Evolutionary conservation across 345 rosid species (phyloP), one percentile per base, ranked within the genome.

Genomic region (Dimocarpus longan): DNA sequence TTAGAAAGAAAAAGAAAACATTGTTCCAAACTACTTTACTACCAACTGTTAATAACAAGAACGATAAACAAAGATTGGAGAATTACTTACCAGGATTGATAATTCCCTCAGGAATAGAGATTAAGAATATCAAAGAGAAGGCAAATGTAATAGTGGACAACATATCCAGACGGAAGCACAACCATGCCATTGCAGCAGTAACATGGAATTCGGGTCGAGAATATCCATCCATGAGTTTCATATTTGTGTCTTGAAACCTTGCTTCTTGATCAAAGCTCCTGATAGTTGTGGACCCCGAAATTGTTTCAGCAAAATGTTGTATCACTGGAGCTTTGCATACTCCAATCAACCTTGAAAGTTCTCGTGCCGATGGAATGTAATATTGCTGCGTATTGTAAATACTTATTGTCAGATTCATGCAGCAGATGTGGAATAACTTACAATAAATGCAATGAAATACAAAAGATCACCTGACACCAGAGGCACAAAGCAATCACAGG

Each of bases 261-360:
- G 86, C 76, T 77, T 87, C 91, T 76, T 92, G 94, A 82, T 89
- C 91, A 73, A 91, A 92, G 79, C 97, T 87, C 82, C 94, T 83
- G 80, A 91, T 88, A 18, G 90, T 91, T 78, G 90, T 83, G 71
- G 89, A 79, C 66, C 94, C 98, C 7, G 91, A 86, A 63, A 93
- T 85, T 57, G 96, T 90, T 81, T 93, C 96, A 16, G 98, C 76
- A 71, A 93, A 93, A 85, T 88, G 91, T 44, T 91, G 95, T 54
- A 93, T 89, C 70, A 91, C 79, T 1, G 95, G 97, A 22, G 97
- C 90, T 81, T 87, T 86, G 87, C 90, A 83, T 59, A 93, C 86
- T 79, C 96, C 96, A 72, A 83, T 81, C 83, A 93, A 69, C 73
- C 92, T 80, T 8, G 96, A 82, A 10, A 93, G 92, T 80, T 91